Evolutionary conservation across 2,329 filamentous ascomycete species (phyloP).

Genomic region (Epichloe typhina): DNA sequence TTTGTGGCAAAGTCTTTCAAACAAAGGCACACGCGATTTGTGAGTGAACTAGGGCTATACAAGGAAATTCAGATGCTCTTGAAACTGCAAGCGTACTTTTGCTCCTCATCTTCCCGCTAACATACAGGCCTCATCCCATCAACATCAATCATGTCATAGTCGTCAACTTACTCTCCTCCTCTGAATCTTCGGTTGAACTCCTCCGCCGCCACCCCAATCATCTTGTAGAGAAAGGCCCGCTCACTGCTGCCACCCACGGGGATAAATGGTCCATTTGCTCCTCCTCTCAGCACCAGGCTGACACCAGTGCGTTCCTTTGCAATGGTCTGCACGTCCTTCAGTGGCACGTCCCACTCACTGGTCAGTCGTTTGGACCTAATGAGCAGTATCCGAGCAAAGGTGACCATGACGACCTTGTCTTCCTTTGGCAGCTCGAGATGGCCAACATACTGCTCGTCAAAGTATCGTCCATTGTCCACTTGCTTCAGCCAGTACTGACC

Average conservation of each 20-base stretch:
- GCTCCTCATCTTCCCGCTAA: not conserved
- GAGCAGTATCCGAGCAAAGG: slow-evolving; percentile 75
- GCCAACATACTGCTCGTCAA: slow-evolving; percentile 94
- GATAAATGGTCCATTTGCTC: slow-evolving; percentile 87
- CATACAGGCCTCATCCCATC: not conserved
- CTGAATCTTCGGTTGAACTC: slow-evolving; percentile 53
- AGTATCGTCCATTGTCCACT: slow-evolving; percentile 92
- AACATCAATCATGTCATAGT: not conserved
- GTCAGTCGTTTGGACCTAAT: slow-evolving; percentile 75
- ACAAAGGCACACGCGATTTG: no score
- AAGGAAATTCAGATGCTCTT: not conserved
- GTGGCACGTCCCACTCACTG: slow-evolving; percentile 89
- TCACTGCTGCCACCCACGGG: slow-evolving; percentile 81
- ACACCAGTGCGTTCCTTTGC: slow-evolving; percentile 92
- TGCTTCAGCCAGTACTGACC: slow-evolving; percentile 99
- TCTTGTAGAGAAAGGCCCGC: slow-evolving; percentile 48
- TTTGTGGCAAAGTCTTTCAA: no score
- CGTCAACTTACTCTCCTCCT: slow-evolving; percentile 18
- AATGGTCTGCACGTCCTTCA: slow-evolving; percentile 95
- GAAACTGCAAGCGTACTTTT: not conserved
- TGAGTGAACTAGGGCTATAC: not conserved
- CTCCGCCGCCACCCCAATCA: slow-evolving; percentile 52
- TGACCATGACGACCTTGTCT: slow-evolving; percentile 83
- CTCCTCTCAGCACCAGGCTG: slow-evolving; percentile 76
- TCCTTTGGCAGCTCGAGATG: slow-evolving; percentile 84